Percentiles rank a stretch among this genome's conserved stretches.
These are phyloP conservation scores for Musa acuminata DNA, from an alignment of 176 grass and related monocot genomes.

Conservation along the genomic window DNA sequence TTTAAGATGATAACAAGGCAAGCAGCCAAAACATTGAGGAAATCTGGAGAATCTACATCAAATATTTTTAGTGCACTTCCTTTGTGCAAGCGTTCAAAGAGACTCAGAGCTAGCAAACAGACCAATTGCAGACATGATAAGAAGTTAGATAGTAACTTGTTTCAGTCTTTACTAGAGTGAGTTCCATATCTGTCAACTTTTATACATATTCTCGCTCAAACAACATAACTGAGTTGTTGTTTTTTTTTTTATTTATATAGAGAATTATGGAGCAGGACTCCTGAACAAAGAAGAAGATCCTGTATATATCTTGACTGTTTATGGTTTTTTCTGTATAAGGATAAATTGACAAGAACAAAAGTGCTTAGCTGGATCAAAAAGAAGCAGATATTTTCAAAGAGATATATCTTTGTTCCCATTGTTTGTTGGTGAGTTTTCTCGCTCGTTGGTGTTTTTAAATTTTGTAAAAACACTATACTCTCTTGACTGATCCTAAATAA, in stretches of 20 bases:
- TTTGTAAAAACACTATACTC: not conserved
- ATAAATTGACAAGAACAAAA: constrained; percentile 32
- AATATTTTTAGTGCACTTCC: constrained; percentile 32
- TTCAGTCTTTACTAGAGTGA: constrained; percentile 79
- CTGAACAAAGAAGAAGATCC: constrained; percentile 58
- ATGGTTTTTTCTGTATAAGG: constrained; percentile 77
- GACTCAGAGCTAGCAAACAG: constrained; percentile 27
- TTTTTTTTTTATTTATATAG: constrained; percentile 22
- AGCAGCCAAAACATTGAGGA: constrained; percentile 12
- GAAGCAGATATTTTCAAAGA: constrained; percentile 67
- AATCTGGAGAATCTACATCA: constrained; percentile 9
- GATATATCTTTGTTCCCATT: constrained; percentile 85
- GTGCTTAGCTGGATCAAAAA: constrained; percentile 80
- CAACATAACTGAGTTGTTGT: not conserved
- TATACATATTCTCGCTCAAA: not conserved
- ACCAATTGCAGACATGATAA: constrained; percentile 34
- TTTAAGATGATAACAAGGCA: constrained; percentile 30
- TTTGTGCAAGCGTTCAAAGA: constrained; percentile 21
- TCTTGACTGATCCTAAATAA: constrained; percentile 7
- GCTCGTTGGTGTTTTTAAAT: constrained; percentile 7
- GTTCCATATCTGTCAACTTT: constrained; percentile 3
- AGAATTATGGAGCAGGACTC: constrained; percentile 58
- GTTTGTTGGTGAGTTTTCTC: constrained; percentile 53
- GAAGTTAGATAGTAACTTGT: constrained; percentile 58
- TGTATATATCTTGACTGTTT: constrained; percentile 79